Conservation (phyloP, 2,329 filamentous ascomycete genomes). For the Pseudocercospora crystallina region DNA sequence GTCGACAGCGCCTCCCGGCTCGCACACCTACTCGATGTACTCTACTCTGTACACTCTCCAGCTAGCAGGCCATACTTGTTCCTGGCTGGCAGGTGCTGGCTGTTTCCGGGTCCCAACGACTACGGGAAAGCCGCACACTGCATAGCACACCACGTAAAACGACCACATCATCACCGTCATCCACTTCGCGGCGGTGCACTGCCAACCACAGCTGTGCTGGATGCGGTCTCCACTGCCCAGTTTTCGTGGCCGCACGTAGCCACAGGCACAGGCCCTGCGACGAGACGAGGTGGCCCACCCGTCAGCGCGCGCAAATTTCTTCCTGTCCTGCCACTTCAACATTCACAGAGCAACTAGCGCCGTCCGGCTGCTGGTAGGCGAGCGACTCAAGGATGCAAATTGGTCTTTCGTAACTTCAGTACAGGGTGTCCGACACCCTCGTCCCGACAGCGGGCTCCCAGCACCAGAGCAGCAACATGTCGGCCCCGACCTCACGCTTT, state of each 20-base stretch:
- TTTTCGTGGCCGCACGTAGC: conserved; percentile 1
- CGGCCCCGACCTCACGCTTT: conserved; percentile 14
- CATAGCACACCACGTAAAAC: background rate
- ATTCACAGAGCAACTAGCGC: conserved; percentile 9
- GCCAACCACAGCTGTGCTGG: conserved; percentile 2
- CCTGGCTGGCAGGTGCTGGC: conserved; percentile 5
- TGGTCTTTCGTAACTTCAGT: conserved; percentile 4
- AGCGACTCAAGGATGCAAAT: conserved; percentile 14
- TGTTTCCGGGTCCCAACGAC: conserved; percentile 1
- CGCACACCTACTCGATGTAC: too few species aligned
- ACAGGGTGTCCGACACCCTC: conserved; percentile 5
- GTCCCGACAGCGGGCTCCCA: conserved; percentile 1
- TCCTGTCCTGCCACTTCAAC: conserved; percentile 3
- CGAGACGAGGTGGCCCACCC: conserved; percentile 10
- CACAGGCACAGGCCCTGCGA: conserved; percentile 1
- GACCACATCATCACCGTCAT: conserved; percentile 7
- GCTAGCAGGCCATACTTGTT: conserved; percentile 2
- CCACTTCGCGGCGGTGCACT: background rate
- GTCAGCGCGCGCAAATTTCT: conserved; percentile 8
- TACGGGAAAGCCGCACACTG: background rate
- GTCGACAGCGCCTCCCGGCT: too few species aligned
- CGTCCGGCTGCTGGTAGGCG: conserved; percentile 17
- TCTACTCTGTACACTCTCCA: too few species aligned
- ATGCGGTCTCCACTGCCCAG: conserved; percentile 3
- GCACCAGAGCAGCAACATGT: background rate